These are phyloP conservation scores for Saccharomyces pastorianus DNA, from an alignment of 1,139 yeast genomes.

Conservation along the genomic window DNA sequence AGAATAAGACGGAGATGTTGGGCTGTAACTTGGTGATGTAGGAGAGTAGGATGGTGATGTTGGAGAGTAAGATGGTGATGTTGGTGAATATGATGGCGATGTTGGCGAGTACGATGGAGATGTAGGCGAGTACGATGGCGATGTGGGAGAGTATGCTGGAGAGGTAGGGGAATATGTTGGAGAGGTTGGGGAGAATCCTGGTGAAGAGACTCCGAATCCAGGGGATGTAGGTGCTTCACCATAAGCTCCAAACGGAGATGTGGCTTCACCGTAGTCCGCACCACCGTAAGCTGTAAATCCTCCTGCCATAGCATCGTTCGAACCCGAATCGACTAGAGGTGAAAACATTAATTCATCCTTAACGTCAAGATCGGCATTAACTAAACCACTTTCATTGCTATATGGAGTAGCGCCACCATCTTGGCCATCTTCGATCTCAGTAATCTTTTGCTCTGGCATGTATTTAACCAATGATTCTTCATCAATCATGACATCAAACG, in stretches of 20 bases:
- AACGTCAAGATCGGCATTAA: slow-evolving; percentile 62
- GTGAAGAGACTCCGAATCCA: slow-evolving; percentile 61
- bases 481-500: slow-evolving; percentile 92
- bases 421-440: slow-evolving; percentile 39
- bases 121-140: slow-evolving; percentile 52
- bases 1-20: slow-evolving; percentile 51
- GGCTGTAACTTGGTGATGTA: slow-evolving; percentile 52
- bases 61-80: slow-evolving; percentile 53
- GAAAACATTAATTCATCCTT: slow-evolving; percentile 89
- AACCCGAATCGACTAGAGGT: slow-evolving; percentile 84
- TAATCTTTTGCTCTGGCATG: slow-evolving; percentile 34
- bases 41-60: slow-evolving; percentile 57
- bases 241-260: slow-evolving; percentile 50
- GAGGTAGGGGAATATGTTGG: slow-evolving; percentile 68
- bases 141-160: slow-evolving; percentile 56
- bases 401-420: slow-evolving; percentile 96
- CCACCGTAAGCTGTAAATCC: slow-evolving; percentile 92
- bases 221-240: slow-evolving; percentile 71
- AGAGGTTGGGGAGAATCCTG: slow-evolving; percentile 61
- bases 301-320: slow-evolving; percentile 62
- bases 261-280: slow-evolving; percentile 51
- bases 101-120: slow-evolving; percentile 59
- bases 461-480: slow-evolving; percentile 67
- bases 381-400: slow-evolving; percentile 68
- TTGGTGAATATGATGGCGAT: slow-evolving; percentile 49